Percentiles rank a stretch among this genome's conserved stretches.
These are phyloP conservation scores for Colletotrichum sp. DNA, from an alignment of 2,329 filamentous ascomycete genomes.

Conservation along the genomic window DNA sequence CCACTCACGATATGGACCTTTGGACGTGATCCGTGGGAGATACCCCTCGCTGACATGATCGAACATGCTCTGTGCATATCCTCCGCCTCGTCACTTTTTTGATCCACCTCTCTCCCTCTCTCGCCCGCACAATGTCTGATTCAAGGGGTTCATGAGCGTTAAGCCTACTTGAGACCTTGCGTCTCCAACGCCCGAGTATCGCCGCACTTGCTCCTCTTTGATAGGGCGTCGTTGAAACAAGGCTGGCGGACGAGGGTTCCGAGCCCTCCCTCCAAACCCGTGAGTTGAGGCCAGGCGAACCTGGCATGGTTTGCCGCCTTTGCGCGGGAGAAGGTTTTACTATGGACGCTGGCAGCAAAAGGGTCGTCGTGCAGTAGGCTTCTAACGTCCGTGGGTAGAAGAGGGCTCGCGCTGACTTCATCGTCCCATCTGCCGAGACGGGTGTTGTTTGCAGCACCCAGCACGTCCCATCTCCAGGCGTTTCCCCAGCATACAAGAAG, in stretches of 20 bases:
- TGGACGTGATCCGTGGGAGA: not conserved
- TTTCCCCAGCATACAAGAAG: not conserved
- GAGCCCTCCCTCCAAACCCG: not conserved
- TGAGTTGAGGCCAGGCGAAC: not conserved
- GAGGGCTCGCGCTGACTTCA: not conserved
- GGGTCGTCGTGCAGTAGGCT: not conserved
- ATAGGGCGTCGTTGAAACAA: slow-evolving; percentile 13
- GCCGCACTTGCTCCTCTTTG: not conserved
- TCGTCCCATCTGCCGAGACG: slow-evolving; percentile 13
- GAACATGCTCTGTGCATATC: not conserved
- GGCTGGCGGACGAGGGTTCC: not conserved
- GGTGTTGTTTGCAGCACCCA: not conserved
- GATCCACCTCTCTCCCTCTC: not conserved
- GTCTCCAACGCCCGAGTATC: not conserved
- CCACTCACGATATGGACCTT: not conserved
- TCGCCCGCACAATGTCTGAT: not conserved
- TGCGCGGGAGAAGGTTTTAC: not conserved
- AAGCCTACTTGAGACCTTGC: not conserved
- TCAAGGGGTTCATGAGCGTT: not conserved
- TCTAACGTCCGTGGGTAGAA: not conserved
- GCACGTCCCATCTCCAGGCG: not conserved
- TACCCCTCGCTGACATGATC: not conserved
- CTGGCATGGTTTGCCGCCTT: not conserved
- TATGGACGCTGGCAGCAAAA: not conserved
- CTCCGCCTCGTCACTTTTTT: not conserved